These are phyloP conservation scores for Globisporangium lucens DNA, from an alignment of 352 stramenopile genomes.

Conservation along the genomic window DNA sequence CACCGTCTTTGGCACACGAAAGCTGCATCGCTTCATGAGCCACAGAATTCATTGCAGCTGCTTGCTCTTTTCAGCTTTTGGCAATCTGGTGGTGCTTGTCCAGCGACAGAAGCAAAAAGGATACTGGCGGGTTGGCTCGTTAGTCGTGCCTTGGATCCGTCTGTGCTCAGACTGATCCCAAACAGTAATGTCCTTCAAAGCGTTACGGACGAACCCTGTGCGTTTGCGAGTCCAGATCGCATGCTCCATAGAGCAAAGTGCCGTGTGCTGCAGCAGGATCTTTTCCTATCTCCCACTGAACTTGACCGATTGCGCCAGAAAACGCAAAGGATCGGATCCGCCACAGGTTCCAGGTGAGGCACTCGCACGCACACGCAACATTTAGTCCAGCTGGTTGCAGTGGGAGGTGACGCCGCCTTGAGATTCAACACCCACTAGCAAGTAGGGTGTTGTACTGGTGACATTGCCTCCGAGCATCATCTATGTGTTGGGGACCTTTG, in stretches of 20 bases:
- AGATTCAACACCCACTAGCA: neutral
- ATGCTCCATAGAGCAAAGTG: neutral
- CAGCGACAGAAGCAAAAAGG: neutral
- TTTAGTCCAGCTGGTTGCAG: neutral
- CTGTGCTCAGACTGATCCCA: neutral
- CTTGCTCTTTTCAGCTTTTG: too few species aligned
- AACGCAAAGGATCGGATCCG: neutral
- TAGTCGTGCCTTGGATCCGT: neutral
- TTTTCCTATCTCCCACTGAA: neutral
- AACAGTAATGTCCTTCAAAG: neutral
- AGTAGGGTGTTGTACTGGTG: neutral
- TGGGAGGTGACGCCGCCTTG: neutral
- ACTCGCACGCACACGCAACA: neutral
- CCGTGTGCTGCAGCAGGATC: neutral
- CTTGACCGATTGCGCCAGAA: too few species aligned
- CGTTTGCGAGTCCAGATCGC: neutral
- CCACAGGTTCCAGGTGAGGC: neutral
- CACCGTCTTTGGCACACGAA: too few species aligned
- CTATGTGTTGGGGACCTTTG: neutral
- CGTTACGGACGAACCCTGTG: neutral
- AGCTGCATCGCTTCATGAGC: too few species aligned
- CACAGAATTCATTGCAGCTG: too few species aligned
- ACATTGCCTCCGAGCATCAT: neutral
- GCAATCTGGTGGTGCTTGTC: neutral
- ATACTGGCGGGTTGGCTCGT: neutral